Conservation (phyloP, 148 eudicot species). For the Dysphania ambrosioides region DNA sequence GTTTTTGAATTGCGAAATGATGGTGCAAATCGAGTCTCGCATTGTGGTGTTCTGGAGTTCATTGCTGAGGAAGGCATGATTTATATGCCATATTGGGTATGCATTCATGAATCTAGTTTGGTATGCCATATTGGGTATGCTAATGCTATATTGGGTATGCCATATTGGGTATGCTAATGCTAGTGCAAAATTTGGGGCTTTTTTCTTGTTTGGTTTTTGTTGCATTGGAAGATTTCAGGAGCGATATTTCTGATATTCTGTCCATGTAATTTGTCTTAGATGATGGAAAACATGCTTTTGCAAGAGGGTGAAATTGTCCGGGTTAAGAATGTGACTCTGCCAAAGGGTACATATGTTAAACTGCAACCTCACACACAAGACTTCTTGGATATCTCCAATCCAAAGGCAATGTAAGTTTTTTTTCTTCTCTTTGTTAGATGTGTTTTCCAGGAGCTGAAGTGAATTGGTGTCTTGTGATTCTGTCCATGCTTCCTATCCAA, state of each 20-base stretch:
- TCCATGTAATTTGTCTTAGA: conserved; percentile 35
- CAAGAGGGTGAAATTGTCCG: conserved; percentile 90
- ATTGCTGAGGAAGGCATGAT: conserved; percentile 98
- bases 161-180: neutral
- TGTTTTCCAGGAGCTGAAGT: neutral
- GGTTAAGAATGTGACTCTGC: conserved; percentile 76
- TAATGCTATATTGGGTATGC: neutral
- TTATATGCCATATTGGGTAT: conserved; percentile 97
- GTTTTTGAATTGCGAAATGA: conserved; percentile 75
- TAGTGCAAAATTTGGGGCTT: neutral
- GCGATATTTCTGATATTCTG: neutral
- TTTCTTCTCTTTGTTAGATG: neutral
- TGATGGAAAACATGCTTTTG: conserved; percentile 94
- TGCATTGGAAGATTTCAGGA: neutral
- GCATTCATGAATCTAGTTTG: conserved; percentile 15
- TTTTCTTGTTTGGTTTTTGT: neutral
- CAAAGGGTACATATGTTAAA: conserved; percentile 91
- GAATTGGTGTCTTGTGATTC: neutral
- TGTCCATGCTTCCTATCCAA: neutral
- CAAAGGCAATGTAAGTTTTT: conserved; percentile 88
- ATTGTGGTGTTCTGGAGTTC: conserved; percentile 95
- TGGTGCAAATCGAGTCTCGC: conserved; percentile 68
- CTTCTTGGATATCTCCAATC: conserved; percentile 94
- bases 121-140: neutral
- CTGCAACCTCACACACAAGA: conserved; percentile 89